phyloP scores from a whole-genome alignment of 768 basidiomycete genomes.

The Hygrocybe coccinea region DNA sequence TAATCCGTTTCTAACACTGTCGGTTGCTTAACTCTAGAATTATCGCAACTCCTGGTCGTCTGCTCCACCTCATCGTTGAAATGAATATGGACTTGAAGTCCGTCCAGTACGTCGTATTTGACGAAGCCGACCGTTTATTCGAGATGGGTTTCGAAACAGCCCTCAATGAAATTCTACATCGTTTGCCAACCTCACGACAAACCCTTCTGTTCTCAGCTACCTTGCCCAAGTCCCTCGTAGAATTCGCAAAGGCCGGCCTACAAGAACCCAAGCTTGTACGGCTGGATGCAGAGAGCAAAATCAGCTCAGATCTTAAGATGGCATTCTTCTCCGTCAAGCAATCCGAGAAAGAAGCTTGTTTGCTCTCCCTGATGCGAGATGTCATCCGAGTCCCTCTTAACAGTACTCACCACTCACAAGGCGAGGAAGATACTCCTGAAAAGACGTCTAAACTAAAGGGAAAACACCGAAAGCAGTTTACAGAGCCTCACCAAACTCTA shows the following conservation, averaged over 20 bases:
- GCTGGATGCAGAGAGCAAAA: slow-evolving; percentile 94
- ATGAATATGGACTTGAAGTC: slow-evolving; percentile 91
- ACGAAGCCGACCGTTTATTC: slow-evolving; percentile 97
- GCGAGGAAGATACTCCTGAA: slow-evolving; percentile 25
- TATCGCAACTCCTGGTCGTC: slow-evolving; percentile 95
- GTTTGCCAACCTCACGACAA: slow-evolving; percentile 82
- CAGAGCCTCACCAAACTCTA: slow-evolving; percentile 84
- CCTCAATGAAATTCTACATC: slow-evolving; percentile 84
- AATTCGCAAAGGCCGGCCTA: slow-evolving; percentile 97
- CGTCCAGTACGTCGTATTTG: slow-evolving; percentile 88
- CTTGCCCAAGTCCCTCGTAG: slow-evolving; percentile 89
- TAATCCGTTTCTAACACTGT: slow-evolving; percentile 10
- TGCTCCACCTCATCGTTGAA: slow-evolving; percentile 94
- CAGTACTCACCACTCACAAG: slow-evolving; percentile 24
- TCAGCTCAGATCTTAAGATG: slow-evolving; percentile 89
- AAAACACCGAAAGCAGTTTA: slow-evolving; percentile 48
- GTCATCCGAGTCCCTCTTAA: slow-evolving; percentile 77
- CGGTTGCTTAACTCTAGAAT: slow-evolving; percentile 49
- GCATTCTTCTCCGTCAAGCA: slow-evolving; percentile 91
- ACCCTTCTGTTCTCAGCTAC: slow-evolving; percentile 96
- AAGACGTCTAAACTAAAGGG: slow-evolving; percentile 48
- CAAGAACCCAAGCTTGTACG: slow-evolving; percentile 91
- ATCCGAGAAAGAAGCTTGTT: slow-evolving; percentile 88
- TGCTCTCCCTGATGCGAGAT: slow-evolving; percentile 79
- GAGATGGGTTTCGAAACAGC: slow-evolving; percentile 97